Evolutionary conservation across 2,329 filamentous ascomycete species (phyloP).

Genomic region (Harringtonia aguacate): DNA sequence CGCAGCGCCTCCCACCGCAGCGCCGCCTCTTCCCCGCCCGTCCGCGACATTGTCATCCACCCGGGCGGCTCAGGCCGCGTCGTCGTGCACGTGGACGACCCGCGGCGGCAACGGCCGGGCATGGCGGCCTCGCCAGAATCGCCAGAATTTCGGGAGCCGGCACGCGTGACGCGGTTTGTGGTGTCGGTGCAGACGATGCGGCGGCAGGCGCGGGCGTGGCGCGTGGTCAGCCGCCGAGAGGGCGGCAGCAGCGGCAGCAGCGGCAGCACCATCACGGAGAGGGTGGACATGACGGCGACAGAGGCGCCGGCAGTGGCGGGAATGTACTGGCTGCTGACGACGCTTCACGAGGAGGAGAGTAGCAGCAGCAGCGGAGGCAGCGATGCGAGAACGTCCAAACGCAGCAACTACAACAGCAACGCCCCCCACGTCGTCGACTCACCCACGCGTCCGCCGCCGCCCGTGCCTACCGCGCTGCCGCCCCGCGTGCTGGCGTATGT

Average conservation of each 20-base stretch:
- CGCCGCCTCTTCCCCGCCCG: no score
- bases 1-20: no score
- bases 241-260: neutral
- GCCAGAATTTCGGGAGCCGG: conserved; percentile 13
- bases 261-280: no score
- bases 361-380: neutral
- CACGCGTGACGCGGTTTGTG: conserved; percentile 23
- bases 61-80: conserved; percentile 2
- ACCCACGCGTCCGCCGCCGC: neutral
- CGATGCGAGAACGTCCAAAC: no score
- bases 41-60: conserved; percentile 2
- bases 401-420: no score
- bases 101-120: no score
- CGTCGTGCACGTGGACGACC: conserved; percentile 3
- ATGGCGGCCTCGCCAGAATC: no score
- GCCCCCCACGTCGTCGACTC: neutral
- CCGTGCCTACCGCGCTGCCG: conserved; percentile 6
- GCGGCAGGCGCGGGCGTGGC: conserved; percentile 1
- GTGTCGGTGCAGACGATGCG: conserved; percentile 19
- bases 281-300: conserved; percentile 2
- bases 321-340: conserved; percentile 10
- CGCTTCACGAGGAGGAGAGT: conserved; percentile 5
- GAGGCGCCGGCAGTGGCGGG: conserved; percentile 7
- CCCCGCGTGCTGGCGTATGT: conserved; percentile 8
- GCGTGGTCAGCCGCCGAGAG: conserved; percentile 1